Percentiles rank a stretch among this genome's conserved stretches.
phyloP scores from a whole-genome alignment of 306 rosid species.

The Quillaja saponaria region DNA sequence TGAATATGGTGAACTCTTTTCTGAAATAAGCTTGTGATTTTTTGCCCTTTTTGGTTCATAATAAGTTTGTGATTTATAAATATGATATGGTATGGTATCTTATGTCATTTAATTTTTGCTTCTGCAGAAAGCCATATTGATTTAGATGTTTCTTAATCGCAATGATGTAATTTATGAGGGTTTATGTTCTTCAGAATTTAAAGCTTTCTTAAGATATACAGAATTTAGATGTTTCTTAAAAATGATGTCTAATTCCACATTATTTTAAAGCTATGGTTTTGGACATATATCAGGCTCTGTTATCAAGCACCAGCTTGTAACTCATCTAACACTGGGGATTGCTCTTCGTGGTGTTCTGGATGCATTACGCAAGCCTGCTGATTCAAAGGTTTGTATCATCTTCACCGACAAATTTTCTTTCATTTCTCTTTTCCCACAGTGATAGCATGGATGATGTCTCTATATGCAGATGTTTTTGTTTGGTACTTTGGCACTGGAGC shows the following conservation, averaged over 20 bases:
- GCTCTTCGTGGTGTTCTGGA: constrained; percentile 95
- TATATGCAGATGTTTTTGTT: constrained; percentile 87
- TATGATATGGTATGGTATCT: too few species aligned
- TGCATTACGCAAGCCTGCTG: constrained; percentile 98
- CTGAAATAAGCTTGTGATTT: constrained; percentile 8
- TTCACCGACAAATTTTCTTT: constrained; percentile 18
- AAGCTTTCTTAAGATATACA: neutral
- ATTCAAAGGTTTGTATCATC: constrained; percentile 74
- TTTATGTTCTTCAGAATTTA: constrained; percentile 14
- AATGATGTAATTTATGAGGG: constrained; percentile 1
- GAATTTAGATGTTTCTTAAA: neutral
- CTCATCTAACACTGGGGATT: constrained; percentile 89
- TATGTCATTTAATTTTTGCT: too few species aligned
- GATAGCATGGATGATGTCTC: constrained; percentile 29
- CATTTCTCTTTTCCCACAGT: constrained; percentile 16
- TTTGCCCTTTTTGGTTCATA: too few species aligned
- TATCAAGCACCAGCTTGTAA: constrained; percentile 92
- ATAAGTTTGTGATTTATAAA: too few species aligned
- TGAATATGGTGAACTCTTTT: constrained; percentile 6
- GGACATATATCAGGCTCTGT: constrained; percentile 62
- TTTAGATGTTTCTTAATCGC: neutral
- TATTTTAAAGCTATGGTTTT: constrained; percentile 6
- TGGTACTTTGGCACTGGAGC: constrained; percentile 93
- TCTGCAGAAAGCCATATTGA: too few species aligned
- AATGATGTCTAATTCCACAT: constrained; percentile 2